These are phyloP conservation scores for Umbilicus rupestris DNA, from an alignment of 164 flowering plant species.

Conservation along the genomic window DNA sequence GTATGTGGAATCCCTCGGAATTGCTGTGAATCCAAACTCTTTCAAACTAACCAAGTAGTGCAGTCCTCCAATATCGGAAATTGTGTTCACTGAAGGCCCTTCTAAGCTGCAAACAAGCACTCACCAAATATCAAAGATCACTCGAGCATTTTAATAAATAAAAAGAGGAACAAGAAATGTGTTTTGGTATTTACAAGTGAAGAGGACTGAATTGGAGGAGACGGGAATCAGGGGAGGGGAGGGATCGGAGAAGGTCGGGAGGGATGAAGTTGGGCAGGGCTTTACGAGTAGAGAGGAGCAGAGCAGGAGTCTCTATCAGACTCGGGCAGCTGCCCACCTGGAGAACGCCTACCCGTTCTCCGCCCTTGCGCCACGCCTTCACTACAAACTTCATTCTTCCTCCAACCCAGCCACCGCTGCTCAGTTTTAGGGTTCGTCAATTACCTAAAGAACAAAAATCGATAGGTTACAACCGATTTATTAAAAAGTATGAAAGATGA, in stretches of 20 bases:
- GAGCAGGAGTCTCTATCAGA: constrained; percentile 67
- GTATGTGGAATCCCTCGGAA: constrained; percentile 57
- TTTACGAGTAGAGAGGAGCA: constrained; percentile 70
- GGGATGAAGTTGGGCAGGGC: constrained; percentile 74
- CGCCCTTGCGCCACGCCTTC: constrained; percentile 53
- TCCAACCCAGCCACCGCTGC: neutral
- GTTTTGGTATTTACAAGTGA: constrained; percentile 54
- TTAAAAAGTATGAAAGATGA: too few relatives aligned
- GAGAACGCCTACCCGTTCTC: constrained; percentile 51
- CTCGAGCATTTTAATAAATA: neutral
- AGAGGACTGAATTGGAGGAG: constrained; percentile 77
- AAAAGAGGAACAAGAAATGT: neutral
- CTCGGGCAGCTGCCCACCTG: constrained; percentile 35
- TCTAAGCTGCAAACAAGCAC: constrained; percentile 42
- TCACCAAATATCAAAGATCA: neutral
- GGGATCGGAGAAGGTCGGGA: constrained; percentile 65
- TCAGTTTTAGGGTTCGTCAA: too few relatives aligned
- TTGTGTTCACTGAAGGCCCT: constrained; percentile 42
- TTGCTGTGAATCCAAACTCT: constrained; percentile 50
- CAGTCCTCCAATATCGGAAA: constrained; percentile 67
- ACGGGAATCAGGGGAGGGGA: constrained; percentile 66
- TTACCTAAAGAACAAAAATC: too few relatives aligned
- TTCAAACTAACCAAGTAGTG: constrained; percentile 55
- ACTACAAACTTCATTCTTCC: constrained; percentile 53
- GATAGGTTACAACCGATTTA: too few relatives aligned